These are phyloP conservation scores for Candida glaebosa DNA, from an alignment of 805 yeast genomes.

Conservation along the genomic window DNA sequence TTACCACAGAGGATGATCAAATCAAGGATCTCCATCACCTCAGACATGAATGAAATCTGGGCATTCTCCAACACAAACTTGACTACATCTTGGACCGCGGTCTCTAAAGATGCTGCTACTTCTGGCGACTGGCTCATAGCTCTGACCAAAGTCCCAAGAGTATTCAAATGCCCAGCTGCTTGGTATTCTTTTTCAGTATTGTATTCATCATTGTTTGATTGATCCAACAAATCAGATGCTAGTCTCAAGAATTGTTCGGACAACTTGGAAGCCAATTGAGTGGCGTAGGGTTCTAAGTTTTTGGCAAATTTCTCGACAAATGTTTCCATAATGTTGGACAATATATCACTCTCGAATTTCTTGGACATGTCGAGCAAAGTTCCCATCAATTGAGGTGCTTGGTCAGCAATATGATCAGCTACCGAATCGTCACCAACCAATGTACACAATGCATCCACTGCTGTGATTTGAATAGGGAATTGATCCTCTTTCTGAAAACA, in stretches of 20 bases:
- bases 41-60: slow-evolving; percentile 35
- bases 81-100: slow-evolving; percentile 30
- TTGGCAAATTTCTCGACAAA: slow-evolving; percentile 42
- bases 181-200: slow-evolving; percentile 41
- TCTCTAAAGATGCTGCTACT: slow-evolving; percentile 33
- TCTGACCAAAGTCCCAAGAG: slow-evolving; percentile 40
- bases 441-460: slow-evolving; percentile 50
- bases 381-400: slow-evolving; percentile 45
- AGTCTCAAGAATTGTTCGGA: slow-evolving; percentile 71
- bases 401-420: slow-evolving; percentile 39
- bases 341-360: slow-evolving; percentile 39
- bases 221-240: slow-evolving; percentile 52
- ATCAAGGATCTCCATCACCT: slow-evolving; percentile 46
- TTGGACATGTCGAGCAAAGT: slow-evolving; percentile 43
- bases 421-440: slow-evolving; percentile 45
- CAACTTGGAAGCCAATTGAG: slow-evolving; percentile 45
- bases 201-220: slow-evolving; percentile 15
- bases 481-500: slow-evolving; percentile 42
- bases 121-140: slow-evolving; percentile 40
- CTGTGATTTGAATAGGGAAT: slow-evolving; percentile 48
- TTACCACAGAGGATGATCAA: slow-evolving; percentile 53
- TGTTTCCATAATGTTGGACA: slow-evolving; percentile 43
- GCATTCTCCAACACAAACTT: slow-evolving; percentile 37
- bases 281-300: slow-evolving; percentile 40
- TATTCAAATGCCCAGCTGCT: slow-evolving; percentile 40